These are phyloP conservation scores for Glycine tomentella DNA, from an alignment of 306 rosid species.

Conservation along the genomic window DNA sequence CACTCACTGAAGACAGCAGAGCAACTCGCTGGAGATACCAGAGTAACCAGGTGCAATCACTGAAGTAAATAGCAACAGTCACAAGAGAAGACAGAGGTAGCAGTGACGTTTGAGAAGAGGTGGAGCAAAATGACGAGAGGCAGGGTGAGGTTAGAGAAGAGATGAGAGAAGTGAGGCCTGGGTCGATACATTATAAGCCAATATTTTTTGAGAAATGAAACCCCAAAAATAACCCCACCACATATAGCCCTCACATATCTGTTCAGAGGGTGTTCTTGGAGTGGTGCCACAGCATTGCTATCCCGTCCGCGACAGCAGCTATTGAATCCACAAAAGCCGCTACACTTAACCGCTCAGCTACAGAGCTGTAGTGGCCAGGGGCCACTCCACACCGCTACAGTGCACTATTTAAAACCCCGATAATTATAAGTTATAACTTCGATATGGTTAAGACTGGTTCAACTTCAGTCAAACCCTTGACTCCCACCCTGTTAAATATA, in stretches of 20 bases:
- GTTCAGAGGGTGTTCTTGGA: not conserved
- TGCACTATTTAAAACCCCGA: not conserved
- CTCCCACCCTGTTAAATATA: not conserved
- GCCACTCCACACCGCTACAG: not conserved
- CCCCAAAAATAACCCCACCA: not conserved
- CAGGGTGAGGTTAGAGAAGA: not conserved
- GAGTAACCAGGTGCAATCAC: not conserved
- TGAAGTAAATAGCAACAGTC: not conserved
- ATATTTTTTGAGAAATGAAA: not conserved
- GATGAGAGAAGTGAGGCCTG: not conserved
- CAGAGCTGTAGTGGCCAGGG: not conserved
- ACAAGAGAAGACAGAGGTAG: not conserved
- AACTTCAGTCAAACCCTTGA: constrained; percentile 15
- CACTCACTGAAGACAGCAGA: not conserved
- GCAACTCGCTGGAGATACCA: not conserved
- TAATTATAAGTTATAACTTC: not conserved
- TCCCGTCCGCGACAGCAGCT: not conserved
- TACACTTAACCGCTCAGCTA: not conserved
- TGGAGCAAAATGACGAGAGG: not conserved
- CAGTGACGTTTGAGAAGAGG: not conserved
- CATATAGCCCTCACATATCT: not conserved
- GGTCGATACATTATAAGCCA: not conserved
- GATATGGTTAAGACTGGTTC: constrained; percentile 6
- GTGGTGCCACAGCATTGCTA: not conserved
- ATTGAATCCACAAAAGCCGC: not conserved